Evolutionary conservation across 148 eudicot species (phyloP), one percentile per base, ranked within the genome.

Genomic region (Diospyros kaki): DNA sequence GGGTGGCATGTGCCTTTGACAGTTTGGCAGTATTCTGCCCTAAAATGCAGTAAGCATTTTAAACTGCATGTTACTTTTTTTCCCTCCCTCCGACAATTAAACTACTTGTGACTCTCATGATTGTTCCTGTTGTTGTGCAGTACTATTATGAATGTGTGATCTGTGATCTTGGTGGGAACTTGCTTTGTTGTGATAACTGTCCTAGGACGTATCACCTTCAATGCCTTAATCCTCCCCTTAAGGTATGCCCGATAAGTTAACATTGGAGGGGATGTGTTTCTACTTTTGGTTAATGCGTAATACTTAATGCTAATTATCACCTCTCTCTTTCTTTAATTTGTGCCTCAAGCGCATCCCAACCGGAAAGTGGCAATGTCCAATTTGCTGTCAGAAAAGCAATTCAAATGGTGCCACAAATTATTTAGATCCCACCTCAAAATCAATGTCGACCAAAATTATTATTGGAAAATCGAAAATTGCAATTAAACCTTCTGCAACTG

Each of bases 141-240:
- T 87, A 91, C 72, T 87, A 84, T 82, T 90, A 88, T 82, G 97
- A 94, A 81, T 94, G 98, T 68, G 93, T 79, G 81, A 75, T 90
- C 65, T 94, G 98, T 80, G 93, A 91, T 85, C 90, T 91, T 85
- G 93, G 98, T 77, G 98, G 98, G 72, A 81, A 86, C 83, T 86
- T 94, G 83, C 88, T 94, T 5, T 91, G 98, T 80, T 94, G 98
- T 73, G 98, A 94, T 76, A 79, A 81, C 80, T 94, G 98, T 86
- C 97, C 97, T 63, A 84, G 93, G 68, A 90, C 93, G 15, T 94
- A 94, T 83, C 98, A 94, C 85, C 83, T 91, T 75, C 84, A 90
- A 76, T 94, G 98, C 87, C 91, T 94, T 75, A 88, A 92, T 64
- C 98, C 98, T 73, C 97, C 98, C 41, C 91, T 94, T 75, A 83